phyloP scores from a whole-genome alignment of 805 yeast genomes.

The Vanderwaltozyma tropicalis region DNA sequence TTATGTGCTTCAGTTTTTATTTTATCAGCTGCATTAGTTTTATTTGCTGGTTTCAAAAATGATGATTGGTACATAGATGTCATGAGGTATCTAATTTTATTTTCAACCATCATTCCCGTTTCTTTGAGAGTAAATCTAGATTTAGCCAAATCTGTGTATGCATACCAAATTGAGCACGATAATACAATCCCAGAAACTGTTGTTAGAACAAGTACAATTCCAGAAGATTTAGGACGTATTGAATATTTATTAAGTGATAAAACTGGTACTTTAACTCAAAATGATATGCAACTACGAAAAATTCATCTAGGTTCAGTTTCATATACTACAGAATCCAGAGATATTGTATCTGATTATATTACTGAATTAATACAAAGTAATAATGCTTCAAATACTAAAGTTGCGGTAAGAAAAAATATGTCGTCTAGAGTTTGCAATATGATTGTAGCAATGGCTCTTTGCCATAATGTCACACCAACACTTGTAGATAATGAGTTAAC shows the following conservation, averaged over 20 bases:
- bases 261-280: slow-evolving; percentile 95
- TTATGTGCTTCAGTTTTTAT: slow-evolving; percentile 78
- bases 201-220: slow-evolving; percentile 94
- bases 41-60: slow-evolving; percentile 61
- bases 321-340: slow-evolving; percentile 86
- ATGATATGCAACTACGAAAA: slow-evolving; percentile 94
- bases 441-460: slow-evolving; percentile 74
- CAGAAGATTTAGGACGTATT: slow-evolving; percentile 93
- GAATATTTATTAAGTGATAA: slow-evolving; percentile 89
- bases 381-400: slow-evolving; percentile 6
- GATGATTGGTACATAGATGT: slow-evolving; percentile 81
- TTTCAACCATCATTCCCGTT: slow-evolving; percentile 93
- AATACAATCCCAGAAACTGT: slow-evolving; percentile 69
- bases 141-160: slow-evolving; percentile 90
- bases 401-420: slow-evolving; percentile 49
- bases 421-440: slow-evolving; percentile 70
- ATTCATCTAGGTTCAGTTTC: slow-evolving; percentile 88
- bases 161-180: slow-evolving; percentile 90
- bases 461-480: slow-evolving; percentile 96
- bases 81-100: slow-evolving; percentile 80
- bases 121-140: slow-evolving; percentile 89
- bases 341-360: slow-evolving; percentile 71
- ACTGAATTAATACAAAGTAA: slow-evolving; percentile 16
- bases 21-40: slow-evolving; percentile 66
- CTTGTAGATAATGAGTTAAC: slow-evolving; percentile 62